These are phyloP conservation scores for Kluyveromyces dobzhanskii DNA, from an alignment of 805 yeast genomes.

Conservation along the genomic window DNA sequence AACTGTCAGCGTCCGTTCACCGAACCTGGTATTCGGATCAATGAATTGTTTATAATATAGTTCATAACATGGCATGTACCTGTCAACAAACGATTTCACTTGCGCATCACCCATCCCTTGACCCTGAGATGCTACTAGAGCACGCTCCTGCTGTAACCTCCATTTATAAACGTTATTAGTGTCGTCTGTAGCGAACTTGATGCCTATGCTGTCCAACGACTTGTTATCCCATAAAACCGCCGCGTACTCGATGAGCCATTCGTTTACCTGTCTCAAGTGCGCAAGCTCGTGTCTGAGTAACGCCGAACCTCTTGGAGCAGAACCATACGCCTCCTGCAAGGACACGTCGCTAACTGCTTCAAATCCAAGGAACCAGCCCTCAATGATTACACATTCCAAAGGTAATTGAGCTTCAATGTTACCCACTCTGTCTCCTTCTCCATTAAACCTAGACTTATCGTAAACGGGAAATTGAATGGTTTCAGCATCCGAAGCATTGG, in stretches of 20 bases:
- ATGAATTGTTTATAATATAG: slow-evolving; percentile 48
- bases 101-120: slow-evolving; percentile 72
- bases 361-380: slow-evolving; percentile 94
- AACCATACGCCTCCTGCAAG: background rate
- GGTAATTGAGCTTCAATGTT: slow-evolving; percentile 26
- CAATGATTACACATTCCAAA: slow-evolving; percentile 65
- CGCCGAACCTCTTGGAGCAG: slow-evolving; percentile 1
- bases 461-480: slow-evolving; percentile 50
- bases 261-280: slow-evolving; percentile 39
- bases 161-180: slow-evolving; percentile 56
- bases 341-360: slow-evolving; percentile 30
- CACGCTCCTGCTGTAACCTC: slow-evolving; percentile 56
- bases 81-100: slow-evolving; percentile 60
- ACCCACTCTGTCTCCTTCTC: slow-evolving; percentile 69
- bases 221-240: slow-evolving; percentile 30
- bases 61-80: slow-evolving; percentile 82
- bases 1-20: slow-evolving; percentile 26
- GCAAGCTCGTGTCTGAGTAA: slow-evolving; percentile 18
- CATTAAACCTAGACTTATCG: slow-evolving; percentile 64
- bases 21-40: slow-evolving; percentile 22
- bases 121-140: slow-evolving; percentile 35
- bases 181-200: slow-evolving; percentile 52
- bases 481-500: slow-evolving; percentile 9
- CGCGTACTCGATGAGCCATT: slow-evolving; percentile 41
- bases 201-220: slow-evolving; percentile 56